Conservation (phyloP, 306 rosid genomes). For the Rubus idaeus region DNA sequence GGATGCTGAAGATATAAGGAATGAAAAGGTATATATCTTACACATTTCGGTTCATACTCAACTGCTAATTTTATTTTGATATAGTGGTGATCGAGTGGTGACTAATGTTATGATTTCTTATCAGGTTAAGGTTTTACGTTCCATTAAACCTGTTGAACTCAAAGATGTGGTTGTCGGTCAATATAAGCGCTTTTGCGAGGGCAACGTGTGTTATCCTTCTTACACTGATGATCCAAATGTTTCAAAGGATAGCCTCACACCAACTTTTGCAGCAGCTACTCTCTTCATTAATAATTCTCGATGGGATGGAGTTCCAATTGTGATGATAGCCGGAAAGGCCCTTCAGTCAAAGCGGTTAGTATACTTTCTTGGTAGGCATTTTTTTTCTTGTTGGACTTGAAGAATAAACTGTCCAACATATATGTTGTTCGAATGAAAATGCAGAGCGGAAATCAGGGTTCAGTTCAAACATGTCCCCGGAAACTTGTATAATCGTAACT, state of each 20-base stretch:
- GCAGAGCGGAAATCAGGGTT: conserved; percentile 98
- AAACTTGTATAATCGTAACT: conserved; percentile 79
- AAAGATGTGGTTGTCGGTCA: conserved; percentile 93
- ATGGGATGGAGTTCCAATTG: conserved; percentile 99
- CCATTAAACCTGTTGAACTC: conserved; percentile 71
- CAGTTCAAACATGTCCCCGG: conserved; percentile 97
- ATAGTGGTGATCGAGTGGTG: not conserved
- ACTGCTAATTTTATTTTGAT: not conserved
- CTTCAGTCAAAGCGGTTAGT: conserved; percentile 78
- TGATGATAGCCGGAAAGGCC: conserved; percentile 98
- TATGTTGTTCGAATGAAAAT: not conserved
- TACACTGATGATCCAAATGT: conserved; percentile 79
- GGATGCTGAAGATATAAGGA: conserved; percentile 92
- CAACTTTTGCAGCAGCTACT: conserved; percentile 96
- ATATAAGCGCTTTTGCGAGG: conserved; percentile 82
- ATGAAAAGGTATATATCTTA: conserved; percentile 77
- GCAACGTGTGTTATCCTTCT: conserved; percentile 63
- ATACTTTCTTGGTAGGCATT: conserved; percentile 14
- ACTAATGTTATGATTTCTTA: not conserved
- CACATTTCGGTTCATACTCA: not conserved
- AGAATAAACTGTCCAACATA: not conserved
- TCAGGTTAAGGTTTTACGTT: conserved; percentile 92
- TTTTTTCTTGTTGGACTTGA: not conserved
- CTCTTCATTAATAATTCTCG: conserved; percentile 85
- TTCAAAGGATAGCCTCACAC: conserved; percentile 77